A percentile compares a stretch with the other conserved stretches of the same genome.
phyloP scores from a whole-genome alignment of 2,329 filamentous ascomycete species.

The Fusarium setosum region DNA sequence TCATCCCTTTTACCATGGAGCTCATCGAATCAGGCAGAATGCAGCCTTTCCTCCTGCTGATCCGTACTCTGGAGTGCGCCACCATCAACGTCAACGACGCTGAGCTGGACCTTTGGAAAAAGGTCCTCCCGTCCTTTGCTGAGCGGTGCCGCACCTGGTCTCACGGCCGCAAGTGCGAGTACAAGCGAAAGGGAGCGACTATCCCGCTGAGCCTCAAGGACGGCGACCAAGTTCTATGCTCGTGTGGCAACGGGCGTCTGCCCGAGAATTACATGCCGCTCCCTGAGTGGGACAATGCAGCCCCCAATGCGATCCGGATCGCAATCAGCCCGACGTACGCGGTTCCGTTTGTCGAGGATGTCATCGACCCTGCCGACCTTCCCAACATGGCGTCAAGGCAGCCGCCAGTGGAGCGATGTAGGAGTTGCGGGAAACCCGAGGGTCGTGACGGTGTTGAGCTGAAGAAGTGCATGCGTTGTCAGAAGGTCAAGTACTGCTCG shows the following conservation, averaged over 20 bases:
- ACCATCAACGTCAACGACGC: constrained; percentile 59
- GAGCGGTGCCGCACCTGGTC: constrained; percentile 63
- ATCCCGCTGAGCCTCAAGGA: constrained; percentile 53
- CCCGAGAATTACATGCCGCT: constrained; percentile 53
- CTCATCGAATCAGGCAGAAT: constrained; percentile 48
- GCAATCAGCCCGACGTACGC: constrained; percentile 68
- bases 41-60: constrained; percentile 52
- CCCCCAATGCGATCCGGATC: constrained; percentile 61
- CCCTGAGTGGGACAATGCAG: constrained; percentile 56
- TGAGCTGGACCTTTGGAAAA: constrained; percentile 68
- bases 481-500: constrained; percentile 61
- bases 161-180: constrained; percentile 57
- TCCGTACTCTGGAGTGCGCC: constrained; percentile 51
- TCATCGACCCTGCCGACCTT: constrained; percentile 45
- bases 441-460: constrained; percentile 46
- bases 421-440: constrained; percentile 50
- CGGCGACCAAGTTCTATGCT: constrained; percentile 55
- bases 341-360: constrained; percentile 55
- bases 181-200: constrained; percentile 47
- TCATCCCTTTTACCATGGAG: constrained; percentile 55
- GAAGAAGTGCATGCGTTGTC: constrained; percentile 59
- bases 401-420: constrained; percentile 45
- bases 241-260: constrained; percentile 57
- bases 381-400: constrained; percentile 5
- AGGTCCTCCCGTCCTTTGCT: constrained; percentile 54